These are phyloP conservation scores for Tuber umbilicatum DNA, from an alignment of 495 filamentous ascomycete species.

Conservation along the genomic window DNA sequence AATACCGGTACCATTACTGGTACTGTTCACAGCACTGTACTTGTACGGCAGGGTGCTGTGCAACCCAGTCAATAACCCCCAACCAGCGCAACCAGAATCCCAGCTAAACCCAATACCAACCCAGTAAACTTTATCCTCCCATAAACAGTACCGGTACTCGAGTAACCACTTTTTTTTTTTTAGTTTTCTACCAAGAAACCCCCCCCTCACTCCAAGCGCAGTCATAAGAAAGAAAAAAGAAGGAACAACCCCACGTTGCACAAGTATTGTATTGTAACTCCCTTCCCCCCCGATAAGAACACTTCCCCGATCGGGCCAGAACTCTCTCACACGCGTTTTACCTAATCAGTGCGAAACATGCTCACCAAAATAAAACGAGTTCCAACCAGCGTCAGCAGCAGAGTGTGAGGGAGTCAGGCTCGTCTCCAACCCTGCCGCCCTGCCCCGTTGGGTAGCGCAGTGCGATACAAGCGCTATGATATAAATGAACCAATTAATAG, in stretches of 20 bases:
- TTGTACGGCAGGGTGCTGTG: too few species aligned
- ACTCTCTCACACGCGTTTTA: slow-evolving; percentile 25
- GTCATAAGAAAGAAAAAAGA: background rate
- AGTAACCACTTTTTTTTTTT: slow-evolving; percentile 3
- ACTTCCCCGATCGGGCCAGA: slow-evolving; percentile 22
- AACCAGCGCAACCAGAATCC: background rate
- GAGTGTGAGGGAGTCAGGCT: background rate
- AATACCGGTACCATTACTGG: background rate
- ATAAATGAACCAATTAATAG: too few species aligned
- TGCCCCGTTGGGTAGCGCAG: too few species aligned
- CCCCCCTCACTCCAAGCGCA: background rate
- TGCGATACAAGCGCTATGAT: too few species aligned
- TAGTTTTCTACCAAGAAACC: background rate
- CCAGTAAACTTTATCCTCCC: background rate
- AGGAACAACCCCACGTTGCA: background rate
- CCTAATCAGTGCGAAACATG: slow-evolving; percentile 26
- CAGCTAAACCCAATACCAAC: background rate
- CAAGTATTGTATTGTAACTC: too few species aligned
- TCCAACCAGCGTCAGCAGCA: background rate
- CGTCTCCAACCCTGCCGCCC: background rate
- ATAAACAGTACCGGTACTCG: background rate
- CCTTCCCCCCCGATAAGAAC: slow-evolving; percentile 3
- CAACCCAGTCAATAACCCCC: background rate
- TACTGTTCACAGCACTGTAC: background rate
- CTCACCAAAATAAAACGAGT: slow-evolving; percentile 15